A percentile compares a stretch with the other conserved stretches of the same genome.
Evolutionary conservation across 2,329 filamentous ascomycete genomes (phyloP).

Genomic region (Colletotrichum lentis): DNA sequence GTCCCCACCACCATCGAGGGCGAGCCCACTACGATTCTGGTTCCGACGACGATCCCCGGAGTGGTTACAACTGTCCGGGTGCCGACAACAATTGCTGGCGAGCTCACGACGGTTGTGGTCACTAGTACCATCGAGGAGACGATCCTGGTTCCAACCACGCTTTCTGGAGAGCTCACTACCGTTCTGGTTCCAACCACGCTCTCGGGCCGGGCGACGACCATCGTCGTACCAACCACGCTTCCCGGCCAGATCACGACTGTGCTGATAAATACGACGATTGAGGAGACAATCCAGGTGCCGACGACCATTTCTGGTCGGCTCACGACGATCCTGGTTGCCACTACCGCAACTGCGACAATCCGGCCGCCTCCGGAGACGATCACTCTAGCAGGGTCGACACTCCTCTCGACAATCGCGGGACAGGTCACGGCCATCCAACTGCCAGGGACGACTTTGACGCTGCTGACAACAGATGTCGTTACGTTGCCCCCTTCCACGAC

Average conservation of each 20-base stretch:
- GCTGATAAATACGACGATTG: conserved; percentile 42
- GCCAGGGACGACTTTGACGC: conserved; percentile 32
- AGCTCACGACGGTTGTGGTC: conserved; percentile 27
- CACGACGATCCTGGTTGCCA: conserved; percentile 37
- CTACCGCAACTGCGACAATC: conserved; percentile 42
- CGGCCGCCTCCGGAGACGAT: conserved; percentile 17
- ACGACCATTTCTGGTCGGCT: conserved; percentile 20
- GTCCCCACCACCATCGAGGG: background rate
- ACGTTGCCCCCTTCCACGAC: conserved; percentile 39
- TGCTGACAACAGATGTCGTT: conserved; percentile 24
- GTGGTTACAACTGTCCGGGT: background rate
- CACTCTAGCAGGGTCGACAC: conserved; percentile 29
- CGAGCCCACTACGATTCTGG: conserved; percentile 4
- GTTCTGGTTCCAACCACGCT: conserved; percentile 9
- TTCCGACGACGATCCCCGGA: background rate
- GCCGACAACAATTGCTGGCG: conserved; percentile 1
- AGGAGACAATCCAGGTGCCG: conserved; percentile 29
- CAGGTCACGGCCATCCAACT: conserved; percentile 28
- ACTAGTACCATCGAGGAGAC: conserved; percentile 42
- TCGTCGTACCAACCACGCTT: background rate
- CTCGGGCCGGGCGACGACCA: background rate
- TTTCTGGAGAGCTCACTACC: conserved; percentile 7
- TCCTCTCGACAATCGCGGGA: conserved; percentile 43
- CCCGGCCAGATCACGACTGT: conserved; percentile 9
- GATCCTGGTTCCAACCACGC: background rate